phyloP scores from a whole-genome alignment of 208 protist genomes.

The Trypanosoma lewisi region DNA sequence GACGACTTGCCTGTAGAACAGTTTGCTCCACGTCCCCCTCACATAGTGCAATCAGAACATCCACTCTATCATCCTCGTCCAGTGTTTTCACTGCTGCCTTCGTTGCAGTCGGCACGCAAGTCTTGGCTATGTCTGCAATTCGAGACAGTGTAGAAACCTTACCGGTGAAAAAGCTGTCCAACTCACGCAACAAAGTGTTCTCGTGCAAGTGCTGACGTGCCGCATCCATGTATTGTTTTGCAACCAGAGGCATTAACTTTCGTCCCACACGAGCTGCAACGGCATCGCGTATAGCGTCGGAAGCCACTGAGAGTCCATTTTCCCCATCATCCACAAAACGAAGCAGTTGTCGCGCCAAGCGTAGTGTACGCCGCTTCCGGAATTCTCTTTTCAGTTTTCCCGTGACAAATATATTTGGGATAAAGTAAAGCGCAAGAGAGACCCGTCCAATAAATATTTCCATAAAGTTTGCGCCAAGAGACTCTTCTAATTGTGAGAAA shows the following conservation, averaged over 20 bases:
- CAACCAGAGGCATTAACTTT: constrained; percentile 42
- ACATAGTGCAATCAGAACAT: constrained; percentile 31
- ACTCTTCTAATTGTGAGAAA: constrained; percentile 34
- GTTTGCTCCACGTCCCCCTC: constrained; percentile 38
- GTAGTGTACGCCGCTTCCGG: constrained; percentile 38
- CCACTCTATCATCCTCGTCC: constrained; percentile 34
- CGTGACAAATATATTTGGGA: constrained; percentile 30
- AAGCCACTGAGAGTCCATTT: constrained; percentile 22
- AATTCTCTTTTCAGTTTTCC: constrained; percentile 27
- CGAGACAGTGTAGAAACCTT: constrained; percentile 25
- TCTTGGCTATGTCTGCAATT: not conserved
- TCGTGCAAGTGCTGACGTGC: constrained; percentile 40
- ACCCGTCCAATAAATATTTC: constrained; percentile 46
- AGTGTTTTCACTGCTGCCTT: constrained; percentile 25
- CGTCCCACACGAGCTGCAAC: constrained; percentile 45
- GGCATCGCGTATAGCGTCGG: constrained; percentile 34
- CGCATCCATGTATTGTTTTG: constrained; percentile 42
- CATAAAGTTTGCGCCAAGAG: constrained; percentile 40
- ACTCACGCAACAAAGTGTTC: constrained; percentile 29
- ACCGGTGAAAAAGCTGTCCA: constrained; percentile 50
- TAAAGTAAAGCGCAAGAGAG: constrained; percentile 12
- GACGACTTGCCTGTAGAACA: constrained; percentile 39
- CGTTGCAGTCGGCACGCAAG: constrained; percentile 1
- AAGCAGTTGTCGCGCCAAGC: constrained; percentile 43
- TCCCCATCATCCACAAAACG: constrained; percentile 33